Evolutionary conservation across 257 asterid species (phyloP).

Genomic region (Fraxinus anomala): DNA sequence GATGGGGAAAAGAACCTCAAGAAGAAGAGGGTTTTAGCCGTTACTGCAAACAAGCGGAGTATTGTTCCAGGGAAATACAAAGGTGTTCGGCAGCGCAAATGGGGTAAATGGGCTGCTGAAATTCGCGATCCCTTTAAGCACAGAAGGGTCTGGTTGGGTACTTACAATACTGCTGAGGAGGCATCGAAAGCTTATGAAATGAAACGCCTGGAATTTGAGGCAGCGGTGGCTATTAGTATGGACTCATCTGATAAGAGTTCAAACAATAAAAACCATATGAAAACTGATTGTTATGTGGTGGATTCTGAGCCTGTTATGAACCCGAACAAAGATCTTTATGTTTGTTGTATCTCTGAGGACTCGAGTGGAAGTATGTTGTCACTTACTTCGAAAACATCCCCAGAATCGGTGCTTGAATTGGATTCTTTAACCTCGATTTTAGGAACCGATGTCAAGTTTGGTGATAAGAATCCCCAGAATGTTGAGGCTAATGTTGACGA

Average conservation of each 20-base stretch:
- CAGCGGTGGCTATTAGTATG: constrained; percentile 28
- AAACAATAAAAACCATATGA: background rate
- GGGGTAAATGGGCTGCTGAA: constrained; percentile 98
- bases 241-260: constrained; percentile 33
- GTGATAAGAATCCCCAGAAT: background rate
- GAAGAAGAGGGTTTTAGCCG: constrained; percentile 29
- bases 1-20: constrained; percentile 32
- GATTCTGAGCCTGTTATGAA: constrained; percentile 20
- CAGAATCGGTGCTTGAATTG: constrained; percentile 54
- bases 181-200: constrained; percentile 71
- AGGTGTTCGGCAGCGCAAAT: constrained; percentile 85
- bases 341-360: constrained; percentile 38
- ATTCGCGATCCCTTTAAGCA: constrained; percentile 76
- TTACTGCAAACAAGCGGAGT: constrained; percentile 19
- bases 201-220: constrained; percentile 65
- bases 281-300: constrained; percentile 20
- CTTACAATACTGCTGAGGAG: constrained; percentile 68
- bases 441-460: background rate
- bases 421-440: constrained; percentile 41
- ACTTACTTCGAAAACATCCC: constrained; percentile 49
- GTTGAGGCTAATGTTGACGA: constrained; percentile 27
- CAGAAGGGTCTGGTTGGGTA: constrained; percentile 84
- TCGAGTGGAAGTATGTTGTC: constrained; percentile 58
- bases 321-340: constrained; percentile 7
- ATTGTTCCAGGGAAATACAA: constrained; percentile 38